A percentile compares a stretch with the other conserved stretches of the same genome.
Conservation (phyloP, 352 stramenopile genomes). For the Globisporangium carolinianum region DNA sequence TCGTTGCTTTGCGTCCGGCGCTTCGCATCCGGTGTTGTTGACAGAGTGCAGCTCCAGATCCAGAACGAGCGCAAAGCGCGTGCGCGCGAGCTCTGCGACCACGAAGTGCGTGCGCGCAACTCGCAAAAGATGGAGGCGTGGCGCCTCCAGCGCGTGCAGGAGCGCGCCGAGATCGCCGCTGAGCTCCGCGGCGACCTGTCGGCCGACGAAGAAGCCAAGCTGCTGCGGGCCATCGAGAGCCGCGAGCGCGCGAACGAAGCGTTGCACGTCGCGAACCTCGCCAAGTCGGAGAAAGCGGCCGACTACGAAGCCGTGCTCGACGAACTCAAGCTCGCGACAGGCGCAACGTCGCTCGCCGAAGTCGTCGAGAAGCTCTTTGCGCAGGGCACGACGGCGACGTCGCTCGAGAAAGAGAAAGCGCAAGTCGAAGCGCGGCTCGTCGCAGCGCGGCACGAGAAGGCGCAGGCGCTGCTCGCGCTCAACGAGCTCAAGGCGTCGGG, state of each 20-base stretch:
- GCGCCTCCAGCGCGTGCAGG: conserved; percentile 59
- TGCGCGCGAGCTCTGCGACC: conserved; percentile 60
- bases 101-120: conserved; percentile 73
- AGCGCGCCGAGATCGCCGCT: conserved; percentile 69
- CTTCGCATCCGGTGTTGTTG: not conserved
- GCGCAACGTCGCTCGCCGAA: conserved; percentile 37
- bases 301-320: conserved; percentile 61
- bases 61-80: conserved; percentile 58
- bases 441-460: conserved; percentile 52
- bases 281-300: conserved; percentile 59
- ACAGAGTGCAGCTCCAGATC: conserved; percentile 56
- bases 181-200: conserved; percentile 70
- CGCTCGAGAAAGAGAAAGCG: conserved; percentile 72
- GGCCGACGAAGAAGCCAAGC: conserved; percentile 44
- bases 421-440: conserved; percentile 50
- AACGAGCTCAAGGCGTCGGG: conserved; percentile 80
- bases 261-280: conserved; percentile 52
- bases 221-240: conserved; percentile 57
- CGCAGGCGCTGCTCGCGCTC: conserved; percentile 42
- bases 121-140: conserved; percentile 79
- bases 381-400: conserved; percentile 44
- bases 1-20: not conserved
- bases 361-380: conserved; percentile 70
- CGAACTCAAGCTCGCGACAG: conserved; percentile 64
- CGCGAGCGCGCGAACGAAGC: conserved; percentile 58